Evolutionary conservation across 1,139 yeast species (phyloP).

Genomic region (Pichia sp.): DNA sequence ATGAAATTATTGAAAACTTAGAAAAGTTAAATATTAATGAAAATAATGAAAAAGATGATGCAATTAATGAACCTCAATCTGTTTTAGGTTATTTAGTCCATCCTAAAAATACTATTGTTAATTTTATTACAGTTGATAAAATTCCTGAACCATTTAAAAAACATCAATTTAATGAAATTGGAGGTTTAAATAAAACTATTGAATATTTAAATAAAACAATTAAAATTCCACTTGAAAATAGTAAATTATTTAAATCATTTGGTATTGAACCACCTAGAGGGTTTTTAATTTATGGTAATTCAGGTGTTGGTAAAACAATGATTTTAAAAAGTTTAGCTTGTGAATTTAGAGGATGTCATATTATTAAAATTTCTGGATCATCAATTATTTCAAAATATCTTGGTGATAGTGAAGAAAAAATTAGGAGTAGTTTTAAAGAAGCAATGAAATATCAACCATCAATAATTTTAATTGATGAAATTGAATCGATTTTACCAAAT

Average conservation of each 20-base stretch:
- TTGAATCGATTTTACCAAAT: slow-evolving; percentile 84
- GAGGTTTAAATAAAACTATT: slow-evolving; percentile 71
- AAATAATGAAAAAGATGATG: no score
- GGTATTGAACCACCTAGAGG: slow-evolving; percentile 94
- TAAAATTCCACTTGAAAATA: slow-evolving; percentile 74
- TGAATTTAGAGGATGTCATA: slow-evolving; percentile 55
- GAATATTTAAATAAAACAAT: slow-evolving; percentile 57
- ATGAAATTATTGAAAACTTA: slow-evolving; percentile 20
- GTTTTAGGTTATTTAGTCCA: slow-evolving; percentile 15
- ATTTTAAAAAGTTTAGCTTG: slow-evolving; percentile 71
- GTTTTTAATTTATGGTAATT: slow-evolving; percentile 85
- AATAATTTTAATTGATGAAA: slow-evolving; percentile 82
- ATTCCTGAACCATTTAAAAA: slow-evolving; percentile 34
- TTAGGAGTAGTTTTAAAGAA: slow-evolving; percentile 77
- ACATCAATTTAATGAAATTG: slow-evolving; percentile 38
- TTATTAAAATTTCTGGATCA: slow-evolving; percentile 82
- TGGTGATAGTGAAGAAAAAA: slow-evolving; percentile 86
- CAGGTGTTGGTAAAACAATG: slow-evolving; percentile 97
- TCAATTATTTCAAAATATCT: slow-evolving; percentile 85
- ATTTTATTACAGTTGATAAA: slow-evolving; percentile 35
- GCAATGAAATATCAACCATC: slow-evolving; percentile 83
- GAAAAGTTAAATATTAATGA: no score
- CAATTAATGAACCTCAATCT: no score
- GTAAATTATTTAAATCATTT: slow-evolving; percentile 71
- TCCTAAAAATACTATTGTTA: slow-evolving; percentile 22